Base-by-base conservation (phyloP, 768 basidiomycete genomes). In the Cystofilobasidium macerans region DNA sequence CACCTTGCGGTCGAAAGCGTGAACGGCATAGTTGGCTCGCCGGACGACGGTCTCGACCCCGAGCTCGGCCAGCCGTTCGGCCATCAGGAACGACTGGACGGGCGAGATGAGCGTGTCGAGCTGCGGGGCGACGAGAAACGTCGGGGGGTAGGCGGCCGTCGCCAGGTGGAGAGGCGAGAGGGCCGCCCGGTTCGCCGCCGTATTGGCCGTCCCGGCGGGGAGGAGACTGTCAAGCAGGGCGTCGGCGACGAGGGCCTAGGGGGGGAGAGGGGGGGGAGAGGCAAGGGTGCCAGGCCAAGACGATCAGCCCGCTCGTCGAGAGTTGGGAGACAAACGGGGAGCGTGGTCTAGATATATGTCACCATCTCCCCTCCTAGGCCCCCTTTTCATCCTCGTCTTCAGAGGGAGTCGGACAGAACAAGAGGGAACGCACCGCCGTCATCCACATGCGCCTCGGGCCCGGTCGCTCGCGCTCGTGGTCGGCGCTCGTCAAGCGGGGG, bases 1-100 rank as follows among this genome's bases (percentile, higher is more conserved):
- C 26, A 58, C 57, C 57, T 58, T 58, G 33, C 57, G 57, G 20
- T 58, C 57, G 24, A 26, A 58, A 8, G 33, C 32, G 40, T 58
- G 57, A 11, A 20, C 24, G n/a, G 33, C 57, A 9, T 6, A 26
- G 40, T 58, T 22, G 57, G 40, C 57, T 11, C 57, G 33, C n/a
- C 35, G 18, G 57, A 16, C 12, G 1, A 5, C 57, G 12, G 38
- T 35, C 9, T 58, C 57, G 32, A 58, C 57, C 3, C 57, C 57
- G 57, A 58, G 57, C 32, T 9, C 11, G 22, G 14, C 1, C 3
- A 58, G 33, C 33, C 20, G 7, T 13, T 58, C 14, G 8, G 3
- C 57, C 20, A 58, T 36, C 57, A 36, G 32, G 9, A 22, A 58
- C 24, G 57, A 58, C 40, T 58, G 57, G 14, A n/a, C 16, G 28